Percentiles rank a stretch among this genome's conserved stretches.
Evolutionary conservation across 495 filamentous ascomycete genomes (phyloP).

Genomic region (Neurospora sublineolata): DNA sequence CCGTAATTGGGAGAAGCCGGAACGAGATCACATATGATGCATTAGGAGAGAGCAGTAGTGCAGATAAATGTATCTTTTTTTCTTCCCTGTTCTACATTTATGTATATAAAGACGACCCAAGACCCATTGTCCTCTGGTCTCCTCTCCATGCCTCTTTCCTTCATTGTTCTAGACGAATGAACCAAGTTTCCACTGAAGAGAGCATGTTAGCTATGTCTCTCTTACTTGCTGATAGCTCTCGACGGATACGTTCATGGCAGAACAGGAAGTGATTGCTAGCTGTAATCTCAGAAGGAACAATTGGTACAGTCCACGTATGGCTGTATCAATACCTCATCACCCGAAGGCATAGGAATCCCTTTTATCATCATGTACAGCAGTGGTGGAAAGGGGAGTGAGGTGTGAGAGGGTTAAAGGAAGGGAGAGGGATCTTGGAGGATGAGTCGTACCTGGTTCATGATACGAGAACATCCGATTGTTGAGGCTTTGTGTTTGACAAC

Average conservation of each 20-base stretch:
- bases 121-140: background rate
- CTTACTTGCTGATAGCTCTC: background rate
- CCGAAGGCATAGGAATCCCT: background rate
- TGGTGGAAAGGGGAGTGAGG: background rate
- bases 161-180: background rate
- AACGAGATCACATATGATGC: background rate
- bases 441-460: background rate
- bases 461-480: background rate
- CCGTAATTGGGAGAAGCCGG: background rate
- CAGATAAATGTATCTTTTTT: no score
- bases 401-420: background rate
- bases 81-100: no score
- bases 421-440: background rate
- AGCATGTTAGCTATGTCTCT: background rate
- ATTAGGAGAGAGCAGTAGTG: background rate
- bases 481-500: background rate
- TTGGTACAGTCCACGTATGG: conserved; percentile 2
- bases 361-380: background rate
- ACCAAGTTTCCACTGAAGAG: background rate
- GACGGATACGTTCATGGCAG: background rate
- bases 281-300: conserved; percentile 3
- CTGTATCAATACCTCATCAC: background rate
- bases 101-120: no score
- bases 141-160: background rate
- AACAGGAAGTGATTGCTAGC: background rate